phyloP scores from a whole-genome alignment of 2,329 filamentous ascomycete genomes.

The Malbranchea zuffiana region DNA sequence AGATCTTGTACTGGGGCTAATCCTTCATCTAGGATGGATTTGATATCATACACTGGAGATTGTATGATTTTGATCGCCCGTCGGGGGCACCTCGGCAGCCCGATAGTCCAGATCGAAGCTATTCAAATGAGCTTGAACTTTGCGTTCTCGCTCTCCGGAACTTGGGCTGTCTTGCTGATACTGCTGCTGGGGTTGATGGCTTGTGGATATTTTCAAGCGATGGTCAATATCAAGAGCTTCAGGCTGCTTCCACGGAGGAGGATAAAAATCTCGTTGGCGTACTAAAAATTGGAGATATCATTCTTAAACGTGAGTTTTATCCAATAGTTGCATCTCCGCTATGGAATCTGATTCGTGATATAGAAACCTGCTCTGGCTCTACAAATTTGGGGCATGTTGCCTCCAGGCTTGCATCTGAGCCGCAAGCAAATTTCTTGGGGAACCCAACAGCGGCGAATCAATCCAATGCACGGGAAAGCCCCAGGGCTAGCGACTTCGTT shows the following conservation, averaged over 20 bases:
- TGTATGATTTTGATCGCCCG: slow-evolving; percentile 11
- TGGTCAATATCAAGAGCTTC: slow-evolving; percentile 28
- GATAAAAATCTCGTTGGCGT: background rate
- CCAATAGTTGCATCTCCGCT: background rate
- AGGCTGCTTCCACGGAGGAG: slow-evolving; percentile 17
- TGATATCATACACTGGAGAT: slow-evolving; percentile 34
- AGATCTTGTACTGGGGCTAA: slow-evolving; percentile 1
- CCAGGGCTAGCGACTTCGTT: too few relatives aligned
- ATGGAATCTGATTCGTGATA: background rate
- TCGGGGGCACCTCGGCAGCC: slow-evolving; percentile 15
- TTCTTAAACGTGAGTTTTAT: slow-evolving; percentile 5
- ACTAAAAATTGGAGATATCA: slow-evolving; percentile 5
- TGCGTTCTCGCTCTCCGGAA: slow-evolving; percentile 28
- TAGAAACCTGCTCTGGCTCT: slow-evolving; percentile 7
- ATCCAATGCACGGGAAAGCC: too few relatives aligned
- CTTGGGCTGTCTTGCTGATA: slow-evolving; percentile 29
- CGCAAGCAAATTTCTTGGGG: slow-evolving; percentile 8
- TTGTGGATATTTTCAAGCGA: slow-evolving; percentile 34
- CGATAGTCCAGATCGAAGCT: background rate
- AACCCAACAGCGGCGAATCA: too few relatives aligned
- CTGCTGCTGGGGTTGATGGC: slow-evolving; percentile 28
- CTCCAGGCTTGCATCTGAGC: slow-evolving; percentile 7
- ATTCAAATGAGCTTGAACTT: slow-evolving; percentile 26
- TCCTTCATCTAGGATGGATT: slow-evolving; percentile 28
- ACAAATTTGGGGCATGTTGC: slow-evolving; percentile 9